A percentile compares a stretch with the other conserved stretches of the same genome.
phyloP scores from a whole-genome alignment of 1,284 basidiomycete species.

The Malassezia slooffiae region DNA sequence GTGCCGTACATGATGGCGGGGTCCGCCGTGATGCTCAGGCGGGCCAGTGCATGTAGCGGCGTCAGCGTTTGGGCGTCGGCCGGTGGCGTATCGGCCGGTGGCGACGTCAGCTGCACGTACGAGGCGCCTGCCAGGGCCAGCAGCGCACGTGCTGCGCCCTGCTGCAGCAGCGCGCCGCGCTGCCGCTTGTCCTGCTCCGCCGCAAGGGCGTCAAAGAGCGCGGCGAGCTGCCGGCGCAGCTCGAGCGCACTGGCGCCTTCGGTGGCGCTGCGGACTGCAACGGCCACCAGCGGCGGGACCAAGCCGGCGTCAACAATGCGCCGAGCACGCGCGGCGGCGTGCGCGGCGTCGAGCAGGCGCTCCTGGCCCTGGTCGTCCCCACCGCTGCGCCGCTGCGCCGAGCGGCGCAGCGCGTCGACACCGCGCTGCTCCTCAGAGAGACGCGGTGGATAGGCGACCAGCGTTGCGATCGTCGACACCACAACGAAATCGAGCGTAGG shows the following conservation, averaged over 20 bases:
- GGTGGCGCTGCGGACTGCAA: constrained; percentile 15
- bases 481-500: constrained; percentile 19
- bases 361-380: neutral
- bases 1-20: constrained; percentile 74
- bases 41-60: constrained; percentile 77
- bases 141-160: constrained; percentile 68
- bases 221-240: constrained; percentile 7
- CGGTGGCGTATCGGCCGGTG: neutral
- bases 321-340: constrained; percentile 16
- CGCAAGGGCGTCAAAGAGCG: constrained; percentile 17
- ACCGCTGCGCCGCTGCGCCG: constrained; percentile 4
- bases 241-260: neutral
- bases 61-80: constrained; percentile 51
- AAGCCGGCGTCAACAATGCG: constrained; percentile 23
- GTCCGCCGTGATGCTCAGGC: constrained; percentile 79
- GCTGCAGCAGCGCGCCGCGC: constrained; percentile 67
- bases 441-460: constrained; percentile 22
- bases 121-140: constrained; percentile 50
- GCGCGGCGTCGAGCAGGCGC: constrained; percentile 3
- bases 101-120: constrained; percentile 4
- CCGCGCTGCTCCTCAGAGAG: constrained; percentile 28
- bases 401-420: constrained; percentile 24
- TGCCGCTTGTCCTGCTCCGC: constrained; percentile 57
- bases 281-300: constrained; percentile 19
- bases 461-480: constrained; percentile 21